Evolutionary conservation across 306 rosid species (phyloP), one percentile per base, ranked within the genome.

Genomic region (Malus sieversii): DNA sequence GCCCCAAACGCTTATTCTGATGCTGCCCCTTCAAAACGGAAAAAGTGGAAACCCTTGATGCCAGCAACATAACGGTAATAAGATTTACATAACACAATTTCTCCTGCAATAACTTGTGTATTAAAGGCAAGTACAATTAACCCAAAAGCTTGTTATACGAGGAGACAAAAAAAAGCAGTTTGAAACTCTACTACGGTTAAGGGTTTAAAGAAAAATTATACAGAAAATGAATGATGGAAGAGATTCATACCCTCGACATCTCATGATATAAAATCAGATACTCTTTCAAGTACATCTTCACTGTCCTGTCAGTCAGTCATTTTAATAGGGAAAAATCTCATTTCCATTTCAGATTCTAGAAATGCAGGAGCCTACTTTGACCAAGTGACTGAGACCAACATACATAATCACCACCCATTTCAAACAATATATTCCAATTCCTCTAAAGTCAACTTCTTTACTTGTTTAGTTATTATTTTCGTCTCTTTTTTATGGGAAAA

Each of bases 21-120:
- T 48, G 88, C 84, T 77, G 78, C 80, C 68, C 76, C 85, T 79
- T 48, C 79, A 76, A 42, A 42, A 76, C 80, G 64, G 85, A 82
- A 79, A 76, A 82, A 79, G 25, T 69, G 80, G 72, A 80, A 69
- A 76, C 72, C 82, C 66, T 71, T 75, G 81, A 75, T 78, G 68
- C 81, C 64, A 67, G 81, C 70, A 74, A 71, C 67, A 52, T 65
- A 67, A 48, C 35, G 44, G 70, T 44, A 78, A 81, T 65, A 64
- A 81, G 69, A 82, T 74, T 45, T 48, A 32, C 51, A 66, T 23
- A 66, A 59, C 16, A 72, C 16, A 72, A 3, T 29, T 60, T 20
- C 18, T 74, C 72, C 52, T 75, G 72, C 79, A 77, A 70, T 29
- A 72, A 72, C 10, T 59, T 68, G 66, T 60, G 61, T 20, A 77